phyloP scores from a whole-genome alignment of 805 yeast genomes.

The Myxozyma mucilagina region DNA sequence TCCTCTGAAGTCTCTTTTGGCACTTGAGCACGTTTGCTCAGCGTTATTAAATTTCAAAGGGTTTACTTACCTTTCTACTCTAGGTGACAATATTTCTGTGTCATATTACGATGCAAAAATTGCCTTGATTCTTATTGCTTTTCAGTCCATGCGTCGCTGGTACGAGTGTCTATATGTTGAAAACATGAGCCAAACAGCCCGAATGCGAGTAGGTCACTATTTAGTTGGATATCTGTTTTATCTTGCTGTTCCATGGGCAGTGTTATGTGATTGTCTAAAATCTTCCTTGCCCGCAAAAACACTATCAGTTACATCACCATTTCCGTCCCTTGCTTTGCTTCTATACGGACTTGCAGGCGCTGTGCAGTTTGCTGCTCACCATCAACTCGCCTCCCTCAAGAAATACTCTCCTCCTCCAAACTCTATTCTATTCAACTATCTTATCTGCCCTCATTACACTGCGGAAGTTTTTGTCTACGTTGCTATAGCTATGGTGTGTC shows the following conservation, averaged over 20 bases:
- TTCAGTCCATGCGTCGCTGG: conserved; percentile 54
- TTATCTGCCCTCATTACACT: conserved; percentile 63
- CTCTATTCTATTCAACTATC: conserved; percentile 41
- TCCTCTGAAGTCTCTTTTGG: neutral
- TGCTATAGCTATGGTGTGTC: conserved; percentile 29
- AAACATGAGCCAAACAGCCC: conserved; percentile 43
- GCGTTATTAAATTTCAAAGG: neutral
- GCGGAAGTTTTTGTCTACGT: conserved; percentile 58
- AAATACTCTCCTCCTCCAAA: conserved; percentile 56
- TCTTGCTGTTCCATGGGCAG: conserved; percentile 9
- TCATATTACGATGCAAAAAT: neutral
- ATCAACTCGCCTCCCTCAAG: conserved; percentile 48
- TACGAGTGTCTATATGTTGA: conserved; percentile 51
- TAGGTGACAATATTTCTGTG: neutral
- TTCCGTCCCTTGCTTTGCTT: conserved; percentile 21
- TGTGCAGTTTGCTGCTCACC: conserved; percentile 54
- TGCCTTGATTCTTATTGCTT: conserved; percentile 15
- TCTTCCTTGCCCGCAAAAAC: neutral
- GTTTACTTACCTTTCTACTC: neutral
- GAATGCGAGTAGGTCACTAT: conserved; percentile 61
- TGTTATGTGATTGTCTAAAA: conserved; percentile 6
- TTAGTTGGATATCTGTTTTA: conserved; percentile 59
- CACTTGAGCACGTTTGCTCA: neutral
- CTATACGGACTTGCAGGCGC: conserved; percentile 43
- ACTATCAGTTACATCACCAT: neutral